Base-by-base conservation (phyloP, 169 alveolate genomes). In the Plasmodium relictum region DNA sequence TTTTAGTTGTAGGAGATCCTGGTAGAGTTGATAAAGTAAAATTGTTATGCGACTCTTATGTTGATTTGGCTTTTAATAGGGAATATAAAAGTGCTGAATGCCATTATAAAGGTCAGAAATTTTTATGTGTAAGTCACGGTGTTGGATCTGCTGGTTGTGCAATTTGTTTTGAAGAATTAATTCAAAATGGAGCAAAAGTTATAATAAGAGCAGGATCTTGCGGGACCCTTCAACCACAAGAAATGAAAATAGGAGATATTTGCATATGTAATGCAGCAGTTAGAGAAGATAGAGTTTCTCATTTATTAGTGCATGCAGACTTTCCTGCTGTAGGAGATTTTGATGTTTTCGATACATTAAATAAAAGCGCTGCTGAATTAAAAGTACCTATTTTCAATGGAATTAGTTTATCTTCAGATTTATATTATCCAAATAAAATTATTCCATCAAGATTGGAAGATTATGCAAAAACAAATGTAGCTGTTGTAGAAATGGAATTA, bases 301-400 rank as follows among this genome's bases (percentile, higher is more conserved):
- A 88, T 65, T 44, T 76, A 9, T 37, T 88, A 59, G 68, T 88
- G 0, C 39, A 71, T 44, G 18, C 88, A 12, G 93, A 85, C 12
- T 88, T 74, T 56, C 93, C 93, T 44, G 93, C 93, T 8, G 93
- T 88, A 6, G 88, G 74, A 14, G 93, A 88, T 65, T 85, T n/a
- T 39, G 93, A 80, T 22, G 88, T 88, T 3, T 88, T 73, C 31
- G 74, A 14, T 45, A 66, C 86, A 0, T 50, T 88, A 68, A 48
- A 65, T 18, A 73, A 88, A 61, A 50, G 74, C 14, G 93, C 93
- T 9, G 42, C 74, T 18, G 89, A 73, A 65, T 85, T 74, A 7
- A 42, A 88, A 8, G 85, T 66, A 2, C 76, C 62, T 20, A 89
- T 73, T 26, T 63, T 37, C 3, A 74, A 39, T 50, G 93, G 88